Evolutionary conservation across 345 rosid species (phyloP).

Genomic region (Arabidopsis arenosa): DNA sequence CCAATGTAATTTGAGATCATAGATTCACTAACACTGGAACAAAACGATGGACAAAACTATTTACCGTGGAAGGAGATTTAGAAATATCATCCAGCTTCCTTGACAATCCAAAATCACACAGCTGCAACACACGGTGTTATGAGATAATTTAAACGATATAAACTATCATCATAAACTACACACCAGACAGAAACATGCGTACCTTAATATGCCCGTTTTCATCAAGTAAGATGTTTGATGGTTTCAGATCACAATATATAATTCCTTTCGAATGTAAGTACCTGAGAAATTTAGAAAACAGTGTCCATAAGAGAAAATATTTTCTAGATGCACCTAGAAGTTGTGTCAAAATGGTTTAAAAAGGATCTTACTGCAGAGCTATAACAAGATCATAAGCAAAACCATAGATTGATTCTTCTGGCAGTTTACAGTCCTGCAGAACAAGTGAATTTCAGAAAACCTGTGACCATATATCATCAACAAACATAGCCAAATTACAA

Average conservation of each 20-base stretch:
- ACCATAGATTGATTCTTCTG: constrained; percentile 90
- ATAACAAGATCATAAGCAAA: constrained; percentile 76
- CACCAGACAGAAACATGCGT: constrained; percentile 19
- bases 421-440: constrained; percentile 82
- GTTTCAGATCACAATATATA: constrained; percentile 92
- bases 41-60: constrained; percentile 20
- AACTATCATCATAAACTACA: constrained; percentile 33
- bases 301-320: constrained; percentile 20
- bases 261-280: constrained; percentile 89
- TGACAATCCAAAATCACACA: constrained; percentile 96
- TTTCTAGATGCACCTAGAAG: constrained; percentile 16
- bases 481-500: constrained; percentile 7
- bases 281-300: constrained; percentile 48
- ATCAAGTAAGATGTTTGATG: constrained; percentile 92
- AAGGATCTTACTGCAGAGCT: constrained; percentile 78
- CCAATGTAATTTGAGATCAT: constrained; percentile 17
- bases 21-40: constrained; percentile 15
- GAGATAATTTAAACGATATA: constrained; percentile 19
- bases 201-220: constrained; percentile 95
- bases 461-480: constrained; percentile 14
- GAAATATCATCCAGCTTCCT: constrained; percentile 80
- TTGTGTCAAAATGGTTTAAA: constrained; percentile 6
- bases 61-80: constrained; percentile 74
- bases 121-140: constrained; percentile 58
- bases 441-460: constrained; percentile 18